Evolutionary conservation across 495 filamentous ascomycete genomes (phyloP).

Genomic region (Trichoderma erinaceum): DNA sequence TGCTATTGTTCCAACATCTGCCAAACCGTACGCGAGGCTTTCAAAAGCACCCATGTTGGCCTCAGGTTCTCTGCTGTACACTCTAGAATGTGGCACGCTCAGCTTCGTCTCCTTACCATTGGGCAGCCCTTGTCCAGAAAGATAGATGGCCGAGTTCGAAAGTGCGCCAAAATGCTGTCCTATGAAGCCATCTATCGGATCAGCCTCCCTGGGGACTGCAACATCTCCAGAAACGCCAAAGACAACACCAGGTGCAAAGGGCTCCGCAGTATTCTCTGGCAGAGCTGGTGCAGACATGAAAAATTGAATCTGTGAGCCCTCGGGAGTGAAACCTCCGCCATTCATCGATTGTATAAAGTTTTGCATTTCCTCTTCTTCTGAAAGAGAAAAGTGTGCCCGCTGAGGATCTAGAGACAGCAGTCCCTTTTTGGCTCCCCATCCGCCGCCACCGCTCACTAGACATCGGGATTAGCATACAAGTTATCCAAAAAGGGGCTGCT

Average conservation of each 20-base stretch:
- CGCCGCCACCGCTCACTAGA: constrained; percentile 79
- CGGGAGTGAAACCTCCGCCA: constrained; percentile 31
- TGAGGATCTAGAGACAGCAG: constrained; percentile 78
- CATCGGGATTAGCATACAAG: constrained; percentile 6
- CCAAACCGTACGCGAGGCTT: neutral
- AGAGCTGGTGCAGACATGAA: constrained; percentile 24
- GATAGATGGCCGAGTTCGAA: constrained; percentile 10
- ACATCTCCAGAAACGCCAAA: constrained; percentile 10
- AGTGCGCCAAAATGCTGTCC: constrained; percentile 11
- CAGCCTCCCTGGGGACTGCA: neutral
- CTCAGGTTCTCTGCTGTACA: neutral
- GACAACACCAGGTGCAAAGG: neutral
- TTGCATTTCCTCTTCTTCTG: constrained; percentile 26
- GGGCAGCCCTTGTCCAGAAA: neutral
- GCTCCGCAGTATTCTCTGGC: neutral
- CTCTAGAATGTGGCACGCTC: neutral
- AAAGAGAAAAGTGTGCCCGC: constrained; percentile 31
- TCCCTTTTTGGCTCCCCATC: constrained; percentile 83
- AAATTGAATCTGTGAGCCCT: constrained; percentile 46
- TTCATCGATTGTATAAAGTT: constrained; percentile 28
- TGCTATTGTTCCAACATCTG: neutral
- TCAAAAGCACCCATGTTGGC: neutral
- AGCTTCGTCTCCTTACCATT: neutral
- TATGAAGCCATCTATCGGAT: neutral
- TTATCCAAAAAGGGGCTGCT: neutral